These are phyloP conservation scores for Microsporum ferrugineum DNA, from an alignment of 2,329 filamentous ascomycete species.

Conservation along the genomic window DNA sequence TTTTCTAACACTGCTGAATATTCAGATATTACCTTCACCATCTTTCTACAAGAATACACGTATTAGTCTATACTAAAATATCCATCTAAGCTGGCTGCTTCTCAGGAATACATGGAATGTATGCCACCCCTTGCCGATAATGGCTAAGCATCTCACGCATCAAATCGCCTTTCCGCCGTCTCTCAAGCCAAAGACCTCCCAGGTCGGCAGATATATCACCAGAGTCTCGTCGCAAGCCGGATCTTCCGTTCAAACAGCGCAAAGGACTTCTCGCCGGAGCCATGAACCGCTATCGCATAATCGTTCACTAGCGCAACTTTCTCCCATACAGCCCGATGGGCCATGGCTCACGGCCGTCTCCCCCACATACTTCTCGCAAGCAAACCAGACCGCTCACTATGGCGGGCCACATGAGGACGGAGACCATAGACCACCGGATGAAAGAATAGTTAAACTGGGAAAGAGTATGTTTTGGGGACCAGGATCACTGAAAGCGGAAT, in stretches of 20 bases:
- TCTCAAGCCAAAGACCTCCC: neutral
- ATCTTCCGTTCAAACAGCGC: neutral
- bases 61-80: neutral
- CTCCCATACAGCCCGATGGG: slow-evolving; percentile 27
- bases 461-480: slow-evolving; percentile 9
- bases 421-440: slow-evolving; percentile 11
- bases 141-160: slow-evolving; percentile 2
- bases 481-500: neutral
- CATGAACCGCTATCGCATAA: slow-evolving; percentile 14
- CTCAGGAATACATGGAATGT: neutral
- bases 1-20: neutral
- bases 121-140: neutral
- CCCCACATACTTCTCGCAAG: slow-evolving; percentile 7
- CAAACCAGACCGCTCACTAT: neutral
- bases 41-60: neutral
- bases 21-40: neutral
- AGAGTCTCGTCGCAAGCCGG: neutral
- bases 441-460: slow-evolving; percentile 12
- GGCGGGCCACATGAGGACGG: neutral
- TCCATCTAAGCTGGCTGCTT: neutral
- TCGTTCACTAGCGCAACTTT: slow-evolving; percentile 27
- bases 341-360: slow-evolving; percentile 22
- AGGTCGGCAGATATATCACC: neutral
- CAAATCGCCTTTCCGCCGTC: neutral
- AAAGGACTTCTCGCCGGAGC: neutral